Conservation (phyloP, 371 early-diverging fungal species). For the Astathelohania contejeani region DNA sequence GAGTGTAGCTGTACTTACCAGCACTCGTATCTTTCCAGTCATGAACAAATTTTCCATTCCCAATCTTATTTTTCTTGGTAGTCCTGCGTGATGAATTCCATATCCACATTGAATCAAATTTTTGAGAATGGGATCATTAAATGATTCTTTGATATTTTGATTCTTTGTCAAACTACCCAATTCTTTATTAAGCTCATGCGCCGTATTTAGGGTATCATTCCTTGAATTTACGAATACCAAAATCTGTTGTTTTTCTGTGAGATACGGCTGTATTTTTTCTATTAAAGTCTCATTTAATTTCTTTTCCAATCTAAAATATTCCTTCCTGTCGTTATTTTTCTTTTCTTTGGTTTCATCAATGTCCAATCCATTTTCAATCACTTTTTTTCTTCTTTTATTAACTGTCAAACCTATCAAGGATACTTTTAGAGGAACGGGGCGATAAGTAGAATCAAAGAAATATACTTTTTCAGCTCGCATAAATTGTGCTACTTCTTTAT, state of each 20-base stretch:
- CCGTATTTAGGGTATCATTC: constrained; percentile 81
- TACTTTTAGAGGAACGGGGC: constrained; percentile 49
- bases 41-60: constrained; percentile 79
- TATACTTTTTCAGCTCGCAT: constrained; percentile 72
- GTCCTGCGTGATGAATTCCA: constrained; percentile 94
- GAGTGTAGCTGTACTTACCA: constrained; percentile 90
- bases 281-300: background rate
- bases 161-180: constrained; percentile 57
- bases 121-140: constrained; percentile 62
- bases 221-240: constrained; percentile 91
- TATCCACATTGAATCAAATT: constrained; percentile 64
- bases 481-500: constrained; percentile 81
- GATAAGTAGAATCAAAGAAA: constrained; percentile 64
- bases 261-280: constrained; percentile 58
- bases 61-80: constrained; percentile 75
- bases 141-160: constrained; percentile 59
- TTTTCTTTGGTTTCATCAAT: background rate
- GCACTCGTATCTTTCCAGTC: constrained; percentile 70
- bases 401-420: constrained; percentile 44
- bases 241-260: constrained; percentile 69
- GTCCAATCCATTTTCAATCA: constrained; percentile 21
- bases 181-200: constrained; percentile 69
- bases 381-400: constrained; percentile 4
- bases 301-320: background rate
- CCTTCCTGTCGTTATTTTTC: background rate